Evolutionary conservation across 106 monocot genomes (phyloP).

Genomic region (Apostasia shenzhenica): DNA sequence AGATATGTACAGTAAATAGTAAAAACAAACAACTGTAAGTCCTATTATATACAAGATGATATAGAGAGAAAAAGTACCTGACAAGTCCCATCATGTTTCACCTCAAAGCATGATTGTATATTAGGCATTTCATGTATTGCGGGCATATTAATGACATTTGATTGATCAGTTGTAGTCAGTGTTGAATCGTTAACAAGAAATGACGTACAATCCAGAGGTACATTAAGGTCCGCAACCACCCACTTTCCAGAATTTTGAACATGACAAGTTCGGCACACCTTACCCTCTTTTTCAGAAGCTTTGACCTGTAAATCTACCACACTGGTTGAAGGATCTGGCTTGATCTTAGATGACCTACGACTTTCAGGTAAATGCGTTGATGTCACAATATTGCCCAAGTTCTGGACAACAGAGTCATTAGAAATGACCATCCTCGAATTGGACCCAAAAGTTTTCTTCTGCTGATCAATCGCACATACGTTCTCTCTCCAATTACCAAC

Average conservation of each 20-base stretch:
- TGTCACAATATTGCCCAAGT: background rate
- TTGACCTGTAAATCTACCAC: background rate
- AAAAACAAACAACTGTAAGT: too few species aligned
- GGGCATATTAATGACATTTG: constrained; percentile 1
- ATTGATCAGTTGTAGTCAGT: background rate
- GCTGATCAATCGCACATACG: background rate
- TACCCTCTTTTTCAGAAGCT: constrained; percentile 13
- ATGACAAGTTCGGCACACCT: background rate
- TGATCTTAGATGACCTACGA: constrained; percentile 2
- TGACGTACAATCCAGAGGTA: background rate
- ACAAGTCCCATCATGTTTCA: constrained; percentile 2
- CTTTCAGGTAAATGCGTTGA: constrained; percentile 7
- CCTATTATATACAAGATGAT: too few species aligned
- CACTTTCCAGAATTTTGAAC: background rate
- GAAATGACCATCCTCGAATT: constrained; percentile 9
- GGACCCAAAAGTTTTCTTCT: constrained; percentile 5
- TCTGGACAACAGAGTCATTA: constrained; percentile 11
- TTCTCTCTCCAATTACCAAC: constrained; percentile 22
- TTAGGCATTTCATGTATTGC: background rate
- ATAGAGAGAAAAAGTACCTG: constrained; percentile 14
- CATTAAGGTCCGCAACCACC: background rate
- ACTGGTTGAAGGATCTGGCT: background rate
- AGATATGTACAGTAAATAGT: background rate
- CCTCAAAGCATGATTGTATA: background rate
- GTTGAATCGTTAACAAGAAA: background rate